Base-by-base conservation (phyloP, 371 early-diverging fungal species). In the Zopfochytrium polystomum region DNA sequence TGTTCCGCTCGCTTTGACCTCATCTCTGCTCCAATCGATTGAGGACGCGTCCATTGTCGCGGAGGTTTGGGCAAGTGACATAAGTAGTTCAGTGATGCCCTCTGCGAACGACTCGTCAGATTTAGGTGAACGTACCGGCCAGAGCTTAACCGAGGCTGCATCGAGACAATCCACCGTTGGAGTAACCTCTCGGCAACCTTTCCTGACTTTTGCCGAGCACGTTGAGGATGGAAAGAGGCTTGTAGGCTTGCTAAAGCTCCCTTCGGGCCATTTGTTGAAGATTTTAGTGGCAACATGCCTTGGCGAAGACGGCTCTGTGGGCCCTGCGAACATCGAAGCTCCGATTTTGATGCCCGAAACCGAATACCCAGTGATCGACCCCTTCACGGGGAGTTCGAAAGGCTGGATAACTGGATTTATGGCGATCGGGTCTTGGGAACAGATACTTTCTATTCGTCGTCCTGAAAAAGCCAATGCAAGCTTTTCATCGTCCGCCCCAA, bases 301-400 rank as follows among this genome's bases (percentile, higher is more conserved):
- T 6, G 15, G 7, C 11, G 20, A 13, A 18, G 18, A 22, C 9
- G 22, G 25, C 9, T 13, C 25, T 13, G 49, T 23, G 2, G 33
- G n/a, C 1, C 34, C 15, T 25, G 9, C 34, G 11, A 42, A 18
- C 18, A 9, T 38, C 47, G 38, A 57, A 18, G 11, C 55, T 15
- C 72, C 76, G 1, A 45, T 76, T 34, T 54, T 76, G 67, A 47
- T 76, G 3, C 76, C 76, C n/a, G 70, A 69, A 27, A 60, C 71
- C 1, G 76, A 76, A 50, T 73, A 76, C 49, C 58, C 63, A 25
- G 61, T 76, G 35, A 22, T 68, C 11, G 76, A 76, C 55, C 73
- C 73, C 15, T 71, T 76, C 56, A 43, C 62, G 31, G 72, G 76
- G 22, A 58, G 30, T 30, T 33, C 63, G 25, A 68, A 67, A 53